phyloP scores from a whole-genome alignment of 1,139 yeast species.

The Sugiyamaella japonica region DNA sequence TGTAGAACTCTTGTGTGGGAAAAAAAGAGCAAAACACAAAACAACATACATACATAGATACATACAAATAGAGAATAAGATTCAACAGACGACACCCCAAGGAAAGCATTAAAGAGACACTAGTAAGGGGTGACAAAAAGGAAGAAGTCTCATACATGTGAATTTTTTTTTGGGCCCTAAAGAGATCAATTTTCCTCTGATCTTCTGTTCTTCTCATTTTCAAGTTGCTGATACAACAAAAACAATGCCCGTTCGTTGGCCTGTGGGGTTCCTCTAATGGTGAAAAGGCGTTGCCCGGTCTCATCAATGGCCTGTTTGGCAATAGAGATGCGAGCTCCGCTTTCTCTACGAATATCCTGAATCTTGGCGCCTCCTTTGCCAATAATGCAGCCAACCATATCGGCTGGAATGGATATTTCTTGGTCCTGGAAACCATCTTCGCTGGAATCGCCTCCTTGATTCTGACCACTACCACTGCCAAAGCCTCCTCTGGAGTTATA shows the following conservation, averaged over 20 bases:
- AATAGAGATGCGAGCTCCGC: constrained; percentile 80
- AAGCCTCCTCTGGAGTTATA: not conserved
- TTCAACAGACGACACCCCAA: constrained; percentile 3
- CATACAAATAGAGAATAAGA: not conserved
- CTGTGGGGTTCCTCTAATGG: constrained; percentile 64
- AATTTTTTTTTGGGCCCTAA: not conserved
- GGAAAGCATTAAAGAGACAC: constrained; percentile 3
- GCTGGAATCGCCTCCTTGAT: not conserved
- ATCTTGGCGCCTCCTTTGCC: constrained; percentile 87
- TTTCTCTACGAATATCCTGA: constrained; percentile 77
- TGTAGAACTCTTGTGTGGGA: constrained; percentile 4
- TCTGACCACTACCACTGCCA: not conserved
- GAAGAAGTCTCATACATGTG: not conserved
- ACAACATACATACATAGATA: constrained; percentile 9
- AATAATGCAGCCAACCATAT: constrained; percentile 86
- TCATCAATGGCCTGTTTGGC: constrained; percentile 66
- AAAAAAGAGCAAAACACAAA: not conserved
- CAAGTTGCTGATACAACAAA: constrained; percentile 70
- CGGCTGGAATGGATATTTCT: constrained; percentile 66
- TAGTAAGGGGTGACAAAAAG: not conserved
- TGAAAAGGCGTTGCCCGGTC: constrained; percentile 66
- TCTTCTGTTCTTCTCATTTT: constrained; percentile 50
- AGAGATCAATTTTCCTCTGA: constrained; percentile 12
- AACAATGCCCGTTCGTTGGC: constrained; percentile 70
- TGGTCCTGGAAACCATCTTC: constrained; percentile 40